Evolutionary conservation across 225 moss, liverwort and hornwort species (phyloP).

Genomic region (Straminergon stramineum): DNA sequence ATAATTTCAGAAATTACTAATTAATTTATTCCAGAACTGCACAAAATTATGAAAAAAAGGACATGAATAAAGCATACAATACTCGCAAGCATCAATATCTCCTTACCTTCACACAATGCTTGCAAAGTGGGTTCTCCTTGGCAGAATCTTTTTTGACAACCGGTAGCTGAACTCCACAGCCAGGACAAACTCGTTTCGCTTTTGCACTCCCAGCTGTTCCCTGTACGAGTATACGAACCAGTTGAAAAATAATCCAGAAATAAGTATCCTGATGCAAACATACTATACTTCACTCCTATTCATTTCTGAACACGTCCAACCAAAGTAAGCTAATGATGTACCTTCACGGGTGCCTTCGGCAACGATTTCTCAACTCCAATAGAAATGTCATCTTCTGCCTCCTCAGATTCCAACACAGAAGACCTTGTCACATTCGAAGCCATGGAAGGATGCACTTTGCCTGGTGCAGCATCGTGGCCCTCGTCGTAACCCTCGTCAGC

Average conservation of each 20-base stretch:
- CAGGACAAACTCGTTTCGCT: constrained; percentile 68
- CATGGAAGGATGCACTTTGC: constrained; percentile 84
- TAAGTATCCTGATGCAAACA: neutral
- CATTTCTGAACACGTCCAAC: neutral
- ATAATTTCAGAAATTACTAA: neutral
- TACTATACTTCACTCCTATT: neutral
- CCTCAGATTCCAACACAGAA: constrained; percentile 52
- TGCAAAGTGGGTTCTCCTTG: constrained; percentile 68
- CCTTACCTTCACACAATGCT: constrained; percentile 87
- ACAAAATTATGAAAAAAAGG: neutral
- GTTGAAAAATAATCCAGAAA: neutral
- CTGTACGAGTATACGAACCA: constrained; percentile 19
- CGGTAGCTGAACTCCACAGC: constrained; percentile 81
- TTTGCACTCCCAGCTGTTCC: constrained; percentile 29
- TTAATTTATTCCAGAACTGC: constrained; percentile 1
- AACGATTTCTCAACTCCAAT: constrained; percentile 19
- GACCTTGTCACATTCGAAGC: constrained; percentile 37
- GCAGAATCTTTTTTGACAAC: constrained; percentile 60
- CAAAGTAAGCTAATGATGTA: neutral
- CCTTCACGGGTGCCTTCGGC: constrained; percentile 25
- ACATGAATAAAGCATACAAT: neutral
- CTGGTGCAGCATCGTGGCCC: constrained; percentile 52
- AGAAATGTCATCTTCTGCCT: constrained; percentile 64
- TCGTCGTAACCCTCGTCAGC: constrained; percentile 92
- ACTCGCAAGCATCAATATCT: neutral